A percentile compares a stretch with the other conserved stretches of the same genome.
Evolutionary conservation across 1,284 basidiomycete species (phyloP).

Genomic region (Schizophyllum amplum): DNA sequence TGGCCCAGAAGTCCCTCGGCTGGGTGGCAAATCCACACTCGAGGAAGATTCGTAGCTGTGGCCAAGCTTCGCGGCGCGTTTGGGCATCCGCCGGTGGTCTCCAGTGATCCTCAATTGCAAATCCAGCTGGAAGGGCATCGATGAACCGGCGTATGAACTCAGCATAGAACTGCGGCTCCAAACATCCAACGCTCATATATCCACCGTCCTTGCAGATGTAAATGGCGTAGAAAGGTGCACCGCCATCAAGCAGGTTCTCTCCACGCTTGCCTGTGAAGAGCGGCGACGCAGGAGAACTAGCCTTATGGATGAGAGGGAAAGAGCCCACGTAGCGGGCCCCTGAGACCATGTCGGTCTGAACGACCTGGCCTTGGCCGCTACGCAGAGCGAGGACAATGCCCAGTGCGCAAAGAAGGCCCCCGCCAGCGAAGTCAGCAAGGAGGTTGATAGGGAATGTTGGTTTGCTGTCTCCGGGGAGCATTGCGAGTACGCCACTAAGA

Average conservation of each 20-base stretch:
- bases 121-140: slow-evolving; percentile 36
- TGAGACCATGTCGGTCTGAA: slow-evolving; percentile 76
- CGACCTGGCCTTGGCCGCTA: slow-evolving; percentile 66
- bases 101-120: slow-evolving; percentile 36
- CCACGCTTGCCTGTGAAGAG: slow-evolving; percentile 44
- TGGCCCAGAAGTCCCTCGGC: slow-evolving; percentile 63
- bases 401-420: slow-evolving; percentile 64
- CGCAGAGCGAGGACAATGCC: slow-evolving; percentile 71
- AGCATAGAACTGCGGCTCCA: slow-evolving; percentile 66
- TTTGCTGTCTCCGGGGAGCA: slow-evolving; percentile 58
- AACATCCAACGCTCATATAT: slow-evolving; percentile 72
- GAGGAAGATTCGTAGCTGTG: slow-evolving; percentile 48
- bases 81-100: slow-evolving; percentile 45
- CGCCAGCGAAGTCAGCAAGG: slow-evolving; percentile 78
- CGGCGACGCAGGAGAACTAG: slow-evolving; percentile 26
- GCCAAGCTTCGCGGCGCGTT: slow-evolving; percentile 49
- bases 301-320: slow-evolving; percentile 52
- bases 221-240: slow-evolving; percentile 72
- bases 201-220: slow-evolving; percentile 67
- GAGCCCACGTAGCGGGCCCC: slow-evolving; percentile 71
- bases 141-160: slow-evolving; percentile 52
- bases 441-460: slow-evolving; percentile 73
- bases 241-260: slow-evolving; percentile 65
- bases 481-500: slow-evolving; percentile 68
- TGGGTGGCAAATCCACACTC: slow-evolving; percentile 53